phyloP scores from a whole-genome alignment of 2,329 filamentous ascomycete genomes.

The Aspergillus japonicus region DNA sequence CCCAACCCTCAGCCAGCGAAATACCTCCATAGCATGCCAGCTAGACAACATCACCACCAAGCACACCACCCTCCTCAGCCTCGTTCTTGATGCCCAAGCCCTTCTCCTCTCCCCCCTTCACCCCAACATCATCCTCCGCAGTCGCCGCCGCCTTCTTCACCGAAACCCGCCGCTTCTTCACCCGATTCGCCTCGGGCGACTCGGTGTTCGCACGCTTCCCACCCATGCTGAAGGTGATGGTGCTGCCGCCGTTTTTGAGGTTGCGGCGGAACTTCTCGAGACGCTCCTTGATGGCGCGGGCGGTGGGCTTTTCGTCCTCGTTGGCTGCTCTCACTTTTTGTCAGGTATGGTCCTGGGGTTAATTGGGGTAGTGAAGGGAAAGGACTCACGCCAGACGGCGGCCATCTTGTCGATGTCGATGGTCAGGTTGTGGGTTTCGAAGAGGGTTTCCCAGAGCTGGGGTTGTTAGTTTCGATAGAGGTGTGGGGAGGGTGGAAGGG shows the following conservation, averaged over 20 bases:
- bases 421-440: constrained; percentile 14
- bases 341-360: background rate
- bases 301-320: constrained; percentile 13
- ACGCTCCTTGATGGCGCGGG: constrained; percentile 15
- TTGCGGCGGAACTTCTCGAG: constrained; percentile 14
- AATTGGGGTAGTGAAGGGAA: background rate
- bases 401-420: constrained; percentile 13
- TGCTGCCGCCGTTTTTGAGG: constrained; percentile 1
- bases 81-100: too few relatives aligned
- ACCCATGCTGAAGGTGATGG: constrained; percentile 11
- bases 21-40: too few relatives aligned
- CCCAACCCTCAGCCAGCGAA: too few relatives aligned
- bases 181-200: background rate
- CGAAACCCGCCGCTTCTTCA: background rate
- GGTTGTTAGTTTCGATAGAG: background rate
- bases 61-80: too few relatives aligned
- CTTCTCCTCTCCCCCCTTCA: too few relatives aligned
- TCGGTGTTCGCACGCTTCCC: background rate
- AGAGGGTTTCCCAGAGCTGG: constrained; percentile 19
- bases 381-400: constrained; percentile 8
- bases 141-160: background rate
- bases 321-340: background rate
- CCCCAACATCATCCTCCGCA: too few relatives aligned
- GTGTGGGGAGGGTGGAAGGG: too few relatives aligned
- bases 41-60: too few relatives aligned